Base-by-base conservation (phyloP, 176 grass and related monocot species). In the Ensete glaucum region DNA sequence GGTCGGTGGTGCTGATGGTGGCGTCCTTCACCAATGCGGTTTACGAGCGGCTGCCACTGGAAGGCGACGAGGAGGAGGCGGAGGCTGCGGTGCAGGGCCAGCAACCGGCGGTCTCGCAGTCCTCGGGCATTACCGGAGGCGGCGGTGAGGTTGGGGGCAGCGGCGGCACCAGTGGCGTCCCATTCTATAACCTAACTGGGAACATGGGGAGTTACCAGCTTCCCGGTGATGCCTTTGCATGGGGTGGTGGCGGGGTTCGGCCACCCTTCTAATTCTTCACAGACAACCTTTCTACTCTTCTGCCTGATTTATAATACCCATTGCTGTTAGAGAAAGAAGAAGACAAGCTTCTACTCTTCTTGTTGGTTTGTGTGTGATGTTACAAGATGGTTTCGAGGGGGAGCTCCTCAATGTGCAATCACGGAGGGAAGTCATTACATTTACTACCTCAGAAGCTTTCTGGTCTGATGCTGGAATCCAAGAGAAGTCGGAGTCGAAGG, bases 11-110 rank as follows among this genome's bases (percentile, higher is more conserved):
- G 60, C 75, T 77, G 48, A 77, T 77, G 75, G 59, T 60, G 0
- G 75, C 75, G 1, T 64, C 75, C 2, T 77, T 77, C 22, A 43
- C 75, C 59, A 77, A 65, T 52, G 75, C 75, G 0, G 75, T 77
- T 1, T 77, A 77, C 75, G 75, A 77, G 48, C 60, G 75, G 75
- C 22, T 77, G n/a, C 75, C 75, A 11, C 48, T 77, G n/a, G 75
- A 77, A 14, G 75, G 60, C 11, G 60, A 65, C 2, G 75, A 52
- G 12, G 75, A 77, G 12, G 58, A 54, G 52, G 52, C 60, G 7
- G 48, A 43, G 0, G 59, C 43, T 1, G 49, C 20, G 43, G 15
- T 17, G 72, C 74, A 63, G 43, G 59, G 11, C 0, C 74, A 77
- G 49, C 74, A 77, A n/a, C 26, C 57, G 9, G 43, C 74, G 3